Conservation (phyloP, 768 basidiomycete genomes). For the Lactarius akahatsu region DNA sequence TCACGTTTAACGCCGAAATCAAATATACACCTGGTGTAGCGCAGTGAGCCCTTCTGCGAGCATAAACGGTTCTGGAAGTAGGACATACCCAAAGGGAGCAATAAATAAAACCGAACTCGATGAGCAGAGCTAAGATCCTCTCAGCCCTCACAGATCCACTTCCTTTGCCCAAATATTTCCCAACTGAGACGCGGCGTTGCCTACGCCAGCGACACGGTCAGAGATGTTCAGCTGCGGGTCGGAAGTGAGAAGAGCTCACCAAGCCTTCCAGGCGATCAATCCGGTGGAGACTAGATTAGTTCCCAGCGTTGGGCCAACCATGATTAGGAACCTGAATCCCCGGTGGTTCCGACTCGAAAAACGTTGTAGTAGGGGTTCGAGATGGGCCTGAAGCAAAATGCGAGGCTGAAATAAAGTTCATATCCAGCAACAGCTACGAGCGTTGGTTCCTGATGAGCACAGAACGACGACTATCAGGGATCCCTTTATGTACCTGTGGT, state of each 20-base stretch:
- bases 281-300: slow-evolving; percentile 4
- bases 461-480: too few relatives aligned
- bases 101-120: slow-evolving; percentile 22
- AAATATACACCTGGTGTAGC: slow-evolving; percentile 10
- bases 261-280: not conserved
- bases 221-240: not conserved
- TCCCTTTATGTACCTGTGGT: not conserved
- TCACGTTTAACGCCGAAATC: slow-evolving; percentile 3
- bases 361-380: too few relatives aligned
- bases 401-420: not conserved
- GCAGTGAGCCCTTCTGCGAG: not conserved
- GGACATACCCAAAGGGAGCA: slow-evolving; percentile 18
- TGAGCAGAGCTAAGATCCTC: slow-evolving; percentile 16
- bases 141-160: slow-evolving; percentile 6
- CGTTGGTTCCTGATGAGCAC: not conserved
- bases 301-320: not conserved
- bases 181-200: not conserved
- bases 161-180: slow-evolving; percentile 3
- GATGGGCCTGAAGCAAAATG: too few relatives aligned
- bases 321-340: not conserved
- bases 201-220: not conserved
- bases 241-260: not conserved
- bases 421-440: not conserved
- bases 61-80: not conserved
- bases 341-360: too few relatives aligned